phyloP scores from a whole-genome alignment of 768 basidiomycete genomes.

The Hygrocybe coccinea region DNA sequence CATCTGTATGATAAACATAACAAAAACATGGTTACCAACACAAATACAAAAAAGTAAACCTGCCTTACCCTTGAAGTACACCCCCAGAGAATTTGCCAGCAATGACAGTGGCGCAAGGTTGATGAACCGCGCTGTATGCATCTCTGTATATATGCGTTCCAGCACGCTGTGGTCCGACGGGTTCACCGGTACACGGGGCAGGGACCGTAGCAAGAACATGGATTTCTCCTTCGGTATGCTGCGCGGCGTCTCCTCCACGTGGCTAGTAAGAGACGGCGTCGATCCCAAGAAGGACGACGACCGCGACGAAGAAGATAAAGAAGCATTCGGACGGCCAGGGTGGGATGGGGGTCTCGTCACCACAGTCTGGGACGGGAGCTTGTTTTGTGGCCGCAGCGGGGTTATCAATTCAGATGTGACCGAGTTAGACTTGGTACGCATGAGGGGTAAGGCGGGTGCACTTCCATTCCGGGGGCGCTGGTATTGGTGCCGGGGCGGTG shows the following conservation, averaged over 20 bases:
- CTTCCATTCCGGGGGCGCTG: neutral
- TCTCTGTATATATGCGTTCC: conserved; percentile 59
- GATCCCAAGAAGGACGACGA: neutral
- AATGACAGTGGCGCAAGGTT: conserved; percentile 61
- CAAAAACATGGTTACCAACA: neutral
- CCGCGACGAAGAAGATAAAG: neutral
- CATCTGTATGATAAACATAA: conserved; percentile 38
- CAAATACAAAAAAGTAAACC: conserved; percentile 1
- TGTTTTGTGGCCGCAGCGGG: neutral
- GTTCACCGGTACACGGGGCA: conserved; percentile 43
- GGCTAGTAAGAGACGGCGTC: neutral
- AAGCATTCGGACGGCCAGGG: neutral
- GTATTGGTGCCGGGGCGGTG: too few species aligned
- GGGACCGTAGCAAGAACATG: conserved; percentile 34
- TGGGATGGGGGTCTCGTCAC: too few species aligned
- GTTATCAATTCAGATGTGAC: neutral
- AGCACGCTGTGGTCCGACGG: conserved; percentile 66
- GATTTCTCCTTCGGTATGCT: conserved; percentile 21
- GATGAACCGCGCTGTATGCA: conserved; percentile 65
- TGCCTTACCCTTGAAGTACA: conserved; percentile 57
- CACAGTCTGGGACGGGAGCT: neutral
- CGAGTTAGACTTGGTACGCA: neutral
- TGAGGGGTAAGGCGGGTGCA: neutral
- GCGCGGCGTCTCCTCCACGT: neutral
- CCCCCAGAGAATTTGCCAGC: conserved; percentile 49